Percentiles rank a stretch among this genome's conserved stretches.
Conservation (phyloP, 164 flowering plant genomes). For the Sextonia rubra region DNA sequence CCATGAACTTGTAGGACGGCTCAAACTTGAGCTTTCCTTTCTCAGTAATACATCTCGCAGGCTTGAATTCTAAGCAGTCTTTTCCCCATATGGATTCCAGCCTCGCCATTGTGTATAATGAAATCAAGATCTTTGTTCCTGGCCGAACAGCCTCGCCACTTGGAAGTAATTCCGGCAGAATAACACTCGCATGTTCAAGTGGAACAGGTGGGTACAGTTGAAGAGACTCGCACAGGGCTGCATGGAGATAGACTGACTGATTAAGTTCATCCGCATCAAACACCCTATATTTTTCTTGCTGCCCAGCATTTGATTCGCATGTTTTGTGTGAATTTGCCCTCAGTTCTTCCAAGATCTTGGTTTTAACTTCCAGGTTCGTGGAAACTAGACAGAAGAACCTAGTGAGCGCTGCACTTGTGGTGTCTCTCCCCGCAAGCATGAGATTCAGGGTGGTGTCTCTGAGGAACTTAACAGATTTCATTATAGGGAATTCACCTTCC, state of each 20-base stretch:
- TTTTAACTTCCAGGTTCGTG: background rate
- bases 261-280: conserved; percentile 20
- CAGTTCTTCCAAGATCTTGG: background rate
- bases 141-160: conserved; percentile 20
- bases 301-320: background rate
- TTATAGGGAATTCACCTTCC: conserved; percentile 3
- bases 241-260: conserved; percentile 28
- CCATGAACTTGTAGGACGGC: conserved; percentile 19
- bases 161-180: conserved; percentile 20
- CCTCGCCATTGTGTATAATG: conserved; percentile 27
- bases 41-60: conserved; percentile 7
- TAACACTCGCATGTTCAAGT: conserved; percentile 18
- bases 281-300: background rate
- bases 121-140: conserved; percentile 19
- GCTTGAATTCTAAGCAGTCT: conserved; percentile 2
- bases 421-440: conserved; percentile 30
- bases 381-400: conserved; percentile 34
- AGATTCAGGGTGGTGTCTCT: conserved; percentile 27
- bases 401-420: conserved; percentile 25
- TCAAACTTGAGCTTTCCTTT: background rate
- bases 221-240: conserved; percentile 31
- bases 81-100: conserved; percentile 25
- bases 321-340: background rate
- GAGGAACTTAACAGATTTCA: conserved; percentile 13
- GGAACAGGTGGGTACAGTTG: conserved; percentile 30